A percentile compares a stretch with the other conserved stretches of the same genome.
These are phyloP conservation scores for Lophiotrema nucula DNA, from an alignment of 495 filamentous ascomycete species.

Conservation along the genomic window DNA sequence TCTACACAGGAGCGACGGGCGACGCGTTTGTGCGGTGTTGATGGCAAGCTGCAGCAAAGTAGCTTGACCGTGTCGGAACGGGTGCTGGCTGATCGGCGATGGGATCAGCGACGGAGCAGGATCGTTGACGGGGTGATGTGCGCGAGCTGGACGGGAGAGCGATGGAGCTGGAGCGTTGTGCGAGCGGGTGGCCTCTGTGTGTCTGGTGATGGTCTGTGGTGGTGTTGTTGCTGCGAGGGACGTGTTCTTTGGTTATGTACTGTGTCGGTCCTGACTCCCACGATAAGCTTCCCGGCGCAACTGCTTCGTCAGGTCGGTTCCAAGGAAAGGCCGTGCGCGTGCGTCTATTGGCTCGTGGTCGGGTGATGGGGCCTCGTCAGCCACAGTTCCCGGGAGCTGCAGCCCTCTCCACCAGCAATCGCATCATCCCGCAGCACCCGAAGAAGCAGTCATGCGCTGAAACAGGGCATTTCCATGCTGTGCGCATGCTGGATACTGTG, in stretches of 20 bases:
- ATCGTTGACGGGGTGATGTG: background rate
- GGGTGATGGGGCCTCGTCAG: background rate
- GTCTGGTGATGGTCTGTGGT: slow-evolving; percentile 1
- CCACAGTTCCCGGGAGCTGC: background rate
- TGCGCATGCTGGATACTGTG: too few relatives aligned
- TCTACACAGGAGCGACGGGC: background rate
- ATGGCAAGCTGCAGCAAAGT: slow-evolving; percentile 33
- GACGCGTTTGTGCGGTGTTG: background rate
- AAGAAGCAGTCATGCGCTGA: too few relatives aligned
- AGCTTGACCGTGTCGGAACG: slow-evolving; percentile 29
- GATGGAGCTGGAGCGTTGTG: background rate
- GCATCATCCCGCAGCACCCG: too few relatives aligned
- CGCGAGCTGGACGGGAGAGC: background rate
- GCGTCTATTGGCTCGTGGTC: background rate
- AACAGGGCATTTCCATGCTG: too few relatives aligned
- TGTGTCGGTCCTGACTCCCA: background rate
- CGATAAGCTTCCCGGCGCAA: background rate
- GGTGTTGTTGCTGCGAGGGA: slow-evolving; percentile 2
- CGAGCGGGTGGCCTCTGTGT: background rate
- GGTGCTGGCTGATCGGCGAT: slow-evolving; percentile 28
- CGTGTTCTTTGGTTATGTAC: background rate
- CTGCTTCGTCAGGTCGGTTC: too few relatives aligned
- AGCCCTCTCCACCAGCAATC: background rate
- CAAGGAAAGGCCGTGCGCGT: background rate
- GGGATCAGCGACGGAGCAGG: slow-evolving; percentile 21